These are phyloP conservation scores for Pichia exigua DNA, from an alignment of 805 yeast genomes.

Conservation along the genomic window DNA sequence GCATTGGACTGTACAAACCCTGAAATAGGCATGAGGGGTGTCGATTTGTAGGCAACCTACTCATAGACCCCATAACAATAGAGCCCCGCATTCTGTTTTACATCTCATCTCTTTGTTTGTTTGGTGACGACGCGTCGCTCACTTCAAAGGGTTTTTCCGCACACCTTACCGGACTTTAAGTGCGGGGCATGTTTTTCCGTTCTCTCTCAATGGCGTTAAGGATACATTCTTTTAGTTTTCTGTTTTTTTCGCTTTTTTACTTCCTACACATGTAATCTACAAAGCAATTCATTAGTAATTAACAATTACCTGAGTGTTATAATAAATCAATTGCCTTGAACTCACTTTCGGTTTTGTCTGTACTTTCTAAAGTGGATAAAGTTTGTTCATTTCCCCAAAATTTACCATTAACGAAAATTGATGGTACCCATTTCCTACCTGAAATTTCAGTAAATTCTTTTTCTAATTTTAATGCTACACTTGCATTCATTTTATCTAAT, in stretches of 20 bases:
- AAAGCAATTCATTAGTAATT: too few relatives aligned
- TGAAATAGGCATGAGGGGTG: neutral
- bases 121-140: neutral
- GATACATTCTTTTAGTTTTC: neutral
- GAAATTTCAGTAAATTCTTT: constrained; percentile 47
- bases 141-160: neutral
- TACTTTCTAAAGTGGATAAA: constrained; percentile 32
- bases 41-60: neutral
- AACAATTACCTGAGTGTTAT: neutral
- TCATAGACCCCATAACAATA: neutral
- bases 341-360: constrained; percentile 28
- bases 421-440: constrained; percentile 64
- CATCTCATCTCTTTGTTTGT: too few relatives aligned
- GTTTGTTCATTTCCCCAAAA: constrained; percentile 51
- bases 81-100: neutral
- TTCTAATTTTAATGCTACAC: constrained; percentile 46
- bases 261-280: too few relatives aligned
- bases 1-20: neutral
- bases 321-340: constrained; percentile 29
- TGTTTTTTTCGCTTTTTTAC: too few relatives aligned
- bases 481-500: constrained; percentile 44
- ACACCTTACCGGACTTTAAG: neutral
- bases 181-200: neutral
- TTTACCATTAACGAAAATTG: constrained; percentile 52
- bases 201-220: neutral